These are phyloP conservation scores for Pelagomonas calceolata DNA, from an alignment of 108 stramenopile species.

Conservation along the genomic window DNA sequence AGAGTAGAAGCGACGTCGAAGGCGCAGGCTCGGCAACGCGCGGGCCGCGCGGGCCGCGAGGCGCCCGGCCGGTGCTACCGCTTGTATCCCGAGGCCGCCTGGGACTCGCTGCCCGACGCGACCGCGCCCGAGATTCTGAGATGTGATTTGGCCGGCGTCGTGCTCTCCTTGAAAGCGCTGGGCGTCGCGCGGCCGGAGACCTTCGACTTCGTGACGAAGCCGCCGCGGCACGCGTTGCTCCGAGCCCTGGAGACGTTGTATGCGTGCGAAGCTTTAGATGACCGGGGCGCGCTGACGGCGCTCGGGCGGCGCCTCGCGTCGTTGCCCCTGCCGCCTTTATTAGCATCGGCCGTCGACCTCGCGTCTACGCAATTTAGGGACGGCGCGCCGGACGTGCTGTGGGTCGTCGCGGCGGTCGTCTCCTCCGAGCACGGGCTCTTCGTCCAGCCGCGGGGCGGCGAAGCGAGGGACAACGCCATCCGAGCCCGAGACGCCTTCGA, in stretches of 20 bases:
- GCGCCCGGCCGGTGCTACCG: conserved; percentile 84
- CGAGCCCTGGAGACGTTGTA: conserved; percentile 48
- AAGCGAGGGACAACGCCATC: neutral
- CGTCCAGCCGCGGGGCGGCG: neutral
- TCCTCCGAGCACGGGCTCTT: neutral
- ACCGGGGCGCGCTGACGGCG: conserved; percentile 49
- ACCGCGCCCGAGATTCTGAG: conserved; percentile 79
- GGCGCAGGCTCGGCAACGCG: conserved; percentile 77
- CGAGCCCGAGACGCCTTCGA: neutral
- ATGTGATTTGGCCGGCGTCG: conserved; percentile 65
- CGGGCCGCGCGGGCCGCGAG: conserved; percentile 81
- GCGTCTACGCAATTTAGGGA: neutral
- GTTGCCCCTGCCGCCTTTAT: conserved; percentile 62
- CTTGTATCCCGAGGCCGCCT: conserved; percentile 68
- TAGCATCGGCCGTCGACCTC: conserved; percentile 18
- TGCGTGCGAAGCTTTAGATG: conserved; percentile 52
- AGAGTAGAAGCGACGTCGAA: conserved; percentile 55
- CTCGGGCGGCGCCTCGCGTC: conserved; percentile 61
- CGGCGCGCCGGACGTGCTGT: no score
- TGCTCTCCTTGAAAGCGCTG: conserved; percentile 79
- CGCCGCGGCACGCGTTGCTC: conserved; percentile 29
- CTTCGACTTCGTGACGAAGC: conserved; percentile 73
- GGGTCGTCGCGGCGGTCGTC: neutral
- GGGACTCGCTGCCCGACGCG: neutral
- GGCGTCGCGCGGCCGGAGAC: conserved; percentile 69